Percentiles rank a stretch among this genome's conserved stretches.
These are phyloP conservation scores for Prosopis cineraria DNA, from an alignment of 306 rosid species.

Conservation along the genomic window DNA sequence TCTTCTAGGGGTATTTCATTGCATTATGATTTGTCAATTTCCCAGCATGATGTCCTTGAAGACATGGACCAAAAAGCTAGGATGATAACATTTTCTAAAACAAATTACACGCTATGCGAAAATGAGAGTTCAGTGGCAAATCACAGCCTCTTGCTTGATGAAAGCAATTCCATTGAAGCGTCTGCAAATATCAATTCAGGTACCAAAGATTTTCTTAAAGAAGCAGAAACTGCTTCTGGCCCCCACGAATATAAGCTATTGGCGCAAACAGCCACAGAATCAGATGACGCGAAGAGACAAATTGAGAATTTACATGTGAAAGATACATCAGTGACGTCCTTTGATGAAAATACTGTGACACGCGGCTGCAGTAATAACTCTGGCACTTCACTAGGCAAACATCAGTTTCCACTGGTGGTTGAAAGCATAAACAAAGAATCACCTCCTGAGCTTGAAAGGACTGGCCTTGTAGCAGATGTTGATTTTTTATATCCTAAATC, in stretches of 20 bases:
- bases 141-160: conserved; percentile 22
- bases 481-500: conserved; percentile 30
- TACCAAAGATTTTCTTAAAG: background rate
- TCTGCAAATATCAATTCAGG: conserved; percentile 25
- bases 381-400: conserved; percentile 19
- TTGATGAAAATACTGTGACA: conserved; percentile 22
- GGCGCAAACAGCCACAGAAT: conserved; percentile 31
- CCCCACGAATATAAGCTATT: background rate
- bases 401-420: conserved; percentile 25
- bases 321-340: conserved; percentile 31
- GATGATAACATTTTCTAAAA: conserved; percentile 18
- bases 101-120: conserved; percentile 22
- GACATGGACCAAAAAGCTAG: conserved; percentile 32
- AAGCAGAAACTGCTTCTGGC: conserved; percentile 31
- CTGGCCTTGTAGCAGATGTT: conserved; percentile 30
- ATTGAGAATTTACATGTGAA: conserved; percentile 33
- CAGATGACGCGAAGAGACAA: conserved; percentile 18
- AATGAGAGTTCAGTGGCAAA: conserved; percentile 29
- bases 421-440: conserved; percentile 34
- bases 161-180: conserved; percentile 24
- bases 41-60: conserved; percentile 26
- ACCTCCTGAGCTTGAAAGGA: conserved; percentile 40
- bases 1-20: conserved; percentile 35
- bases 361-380: conserved; percentile 16
- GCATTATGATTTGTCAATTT: conserved; percentile 10